These are phyloP conservation scores for Paecilomyces variotii DNA, from an alignment of 2,329 filamentous ascomycete species.

Conservation along the genomic window DNA sequence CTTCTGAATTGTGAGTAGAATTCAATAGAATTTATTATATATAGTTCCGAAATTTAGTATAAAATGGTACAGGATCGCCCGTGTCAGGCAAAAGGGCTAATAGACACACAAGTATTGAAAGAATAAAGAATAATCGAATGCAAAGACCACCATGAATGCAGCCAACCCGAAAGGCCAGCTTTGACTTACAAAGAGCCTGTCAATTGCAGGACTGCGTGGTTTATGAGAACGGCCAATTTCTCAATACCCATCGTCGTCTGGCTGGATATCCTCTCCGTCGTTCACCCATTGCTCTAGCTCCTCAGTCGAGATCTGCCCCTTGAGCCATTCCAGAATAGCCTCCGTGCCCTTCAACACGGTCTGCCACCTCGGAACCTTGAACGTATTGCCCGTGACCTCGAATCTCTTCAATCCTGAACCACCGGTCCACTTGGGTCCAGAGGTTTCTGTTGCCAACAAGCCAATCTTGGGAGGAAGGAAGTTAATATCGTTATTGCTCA, in stretches of 20 bases:
- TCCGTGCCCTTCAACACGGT: slow-evolving; percentile 83
- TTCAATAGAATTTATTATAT: not conserved
- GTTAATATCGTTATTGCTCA: slow-evolving; percentile 79
- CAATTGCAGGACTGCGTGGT: not conserved
- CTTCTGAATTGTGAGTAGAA: not conserved
- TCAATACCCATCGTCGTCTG: slow-evolving; percentile 6
- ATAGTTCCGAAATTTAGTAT: not conserved
- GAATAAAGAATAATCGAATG: not conserved
- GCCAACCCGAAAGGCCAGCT: not conserved
- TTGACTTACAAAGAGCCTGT: not conserved
- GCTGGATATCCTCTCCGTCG: slow-evolving; percentile 13
- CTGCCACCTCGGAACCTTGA: slow-evolving; percentile 77
- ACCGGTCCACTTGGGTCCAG: slow-evolving; percentile 25
- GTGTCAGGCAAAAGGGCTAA: not conserved
- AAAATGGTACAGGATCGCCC: not conserved
- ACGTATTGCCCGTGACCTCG: slow-evolving; percentile 76
- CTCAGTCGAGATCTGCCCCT: slow-evolving; percentile 60
- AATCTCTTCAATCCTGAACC: slow-evolving; percentile 54
- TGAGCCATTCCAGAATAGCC: slow-evolving; percentile 70
- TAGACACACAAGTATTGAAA: not conserved
- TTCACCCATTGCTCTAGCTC: slow-evolving; percentile 32
- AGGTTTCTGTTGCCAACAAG: slow-evolving; percentile 55
- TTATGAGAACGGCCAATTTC: slow-evolving; percentile 7
- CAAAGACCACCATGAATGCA: not conserved
- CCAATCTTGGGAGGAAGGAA: slow-evolving; percentile 73